Percentiles rank a stretch among this genome's conserved stretches.
Conservation (phyloP, 2,329 filamentous ascomycete species). For the Trichoderma arundinaceum region DNA sequence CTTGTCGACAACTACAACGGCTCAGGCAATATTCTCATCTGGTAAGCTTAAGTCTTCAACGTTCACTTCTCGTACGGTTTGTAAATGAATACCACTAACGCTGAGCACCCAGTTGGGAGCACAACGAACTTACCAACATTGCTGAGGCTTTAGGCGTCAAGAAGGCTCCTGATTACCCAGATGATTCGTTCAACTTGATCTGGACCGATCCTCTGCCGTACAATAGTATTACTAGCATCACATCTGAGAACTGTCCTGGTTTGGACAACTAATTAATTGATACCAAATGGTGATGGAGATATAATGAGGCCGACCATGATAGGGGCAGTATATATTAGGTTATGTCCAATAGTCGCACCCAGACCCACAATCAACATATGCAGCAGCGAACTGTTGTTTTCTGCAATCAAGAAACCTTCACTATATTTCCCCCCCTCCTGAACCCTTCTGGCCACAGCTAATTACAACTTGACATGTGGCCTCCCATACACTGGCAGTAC, state of each 20-base stretch:
- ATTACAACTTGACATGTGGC: no score
- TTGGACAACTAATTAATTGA: constrained; percentile 46
- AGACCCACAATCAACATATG: no score
- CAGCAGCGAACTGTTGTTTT: no score
- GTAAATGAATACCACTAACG: neutral
- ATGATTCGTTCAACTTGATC: constrained; percentile 59
- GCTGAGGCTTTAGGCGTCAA: constrained; percentile 57
- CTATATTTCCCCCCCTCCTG: no score
- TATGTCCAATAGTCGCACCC: no score
- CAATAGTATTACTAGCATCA: constrained; percentile 49
- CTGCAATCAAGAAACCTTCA: no score
- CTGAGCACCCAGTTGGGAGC: constrained; percentile 57
- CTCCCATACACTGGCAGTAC: no score
- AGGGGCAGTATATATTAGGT: neutral
- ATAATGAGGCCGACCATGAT: neutral
- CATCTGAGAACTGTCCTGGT: constrained; percentile 60
- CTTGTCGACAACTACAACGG: constrained; percentile 55
- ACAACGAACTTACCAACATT: constrained; percentile 58
- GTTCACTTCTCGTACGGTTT: neutral
- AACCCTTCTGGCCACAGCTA: no score
- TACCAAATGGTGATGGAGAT: neutral
- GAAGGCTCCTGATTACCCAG: constrained; percentile 56
- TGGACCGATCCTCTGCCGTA: constrained; percentile 63
- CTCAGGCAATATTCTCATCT: constrained; percentile 63
- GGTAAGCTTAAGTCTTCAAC: constrained; percentile 39